Conservation (phyloP, 805 yeast species). For the Pichia phayaonensis region DNA sequence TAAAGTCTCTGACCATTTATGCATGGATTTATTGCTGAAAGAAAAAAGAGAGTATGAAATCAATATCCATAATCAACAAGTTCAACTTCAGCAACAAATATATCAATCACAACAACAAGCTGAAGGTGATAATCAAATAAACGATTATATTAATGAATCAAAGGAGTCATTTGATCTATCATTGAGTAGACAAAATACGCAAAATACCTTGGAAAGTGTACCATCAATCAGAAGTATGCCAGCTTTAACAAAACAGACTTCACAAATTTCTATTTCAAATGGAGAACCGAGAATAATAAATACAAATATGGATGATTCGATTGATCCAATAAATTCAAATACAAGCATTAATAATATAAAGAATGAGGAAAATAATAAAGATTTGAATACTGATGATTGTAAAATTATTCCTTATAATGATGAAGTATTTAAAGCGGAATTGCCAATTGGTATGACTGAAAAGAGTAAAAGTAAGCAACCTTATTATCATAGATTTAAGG, state of each 20-base stretch:
- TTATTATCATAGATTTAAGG: slow-evolving; percentile 38
- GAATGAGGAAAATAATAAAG: background rate
- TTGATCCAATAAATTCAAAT: slow-evolving; percentile 11
- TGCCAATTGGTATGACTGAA: slow-evolving; percentile 54
- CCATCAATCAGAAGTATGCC: slow-evolving; percentile 9
- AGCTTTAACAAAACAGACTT: slow-evolving; percentile 2
- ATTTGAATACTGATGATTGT: background rate
- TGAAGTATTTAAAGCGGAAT: slow-evolving; percentile 39
- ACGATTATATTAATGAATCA: background rate
- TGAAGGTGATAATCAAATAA: background rate
- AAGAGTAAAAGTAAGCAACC: slow-evolving; percentile 49
- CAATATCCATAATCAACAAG: background rate
- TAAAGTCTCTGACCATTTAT: slow-evolving; percentile 22
- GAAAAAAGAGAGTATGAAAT: slow-evolving; percentile 7
- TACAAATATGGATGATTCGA: slow-evolving; percentile 10
- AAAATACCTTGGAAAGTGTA: slow-evolving; percentile 10
- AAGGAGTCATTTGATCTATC: background rate
- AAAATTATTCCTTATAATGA: slow-evolving; percentile 19
- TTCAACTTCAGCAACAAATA: background rate
- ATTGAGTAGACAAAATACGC: slow-evolving; percentile 12
- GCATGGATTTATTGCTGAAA: slow-evolving; percentile 6
- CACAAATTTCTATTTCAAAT: slow-evolving; percentile 10
- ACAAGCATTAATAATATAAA: background rate
- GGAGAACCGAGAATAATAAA: slow-evolving; percentile 11
- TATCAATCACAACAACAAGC: slow-evolving; percentile 1